Evolutionary conservation across 495 filamentous ascomycete species (phyloP), one percentile per base, ranked within the genome.

Genomic region (Aspergillus steynii): DNA sequence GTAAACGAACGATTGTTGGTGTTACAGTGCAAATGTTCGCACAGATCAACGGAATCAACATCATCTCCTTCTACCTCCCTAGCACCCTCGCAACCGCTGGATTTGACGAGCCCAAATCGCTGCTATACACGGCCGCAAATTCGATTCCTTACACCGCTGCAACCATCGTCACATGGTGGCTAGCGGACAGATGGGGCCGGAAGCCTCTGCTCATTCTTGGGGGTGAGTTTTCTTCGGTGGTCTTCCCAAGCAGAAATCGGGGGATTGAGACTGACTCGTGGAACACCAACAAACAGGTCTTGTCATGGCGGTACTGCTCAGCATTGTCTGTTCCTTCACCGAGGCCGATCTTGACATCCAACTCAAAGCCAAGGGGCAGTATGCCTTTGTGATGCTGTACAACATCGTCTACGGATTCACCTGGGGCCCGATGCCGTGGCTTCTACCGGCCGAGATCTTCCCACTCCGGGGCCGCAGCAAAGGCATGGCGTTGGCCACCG

Each of bases 341-440:
- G 50, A 71, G 60, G 64, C 67, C 12, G 29, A 63, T 25, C 28
- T 69, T 10, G 47, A 56, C 10, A 55, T 69, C 34, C 58, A 63
- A n/a, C 53, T 46, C 42, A 64, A 64, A 56, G 66, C 68, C 9
- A 64, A 71, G 29, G 68, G 68, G 29, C 64, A 69, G 54, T 71
- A 71, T 53, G 68, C 74, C 27, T 82, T 82, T 62, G 70, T 80
- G 25, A 76, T 80, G 49, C 63, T 80, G 25, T 72, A 65, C 61
- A 69, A 68, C 47, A 64, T 64, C 37, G 69, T 72, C 6, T 74
- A 72, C 64, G 71, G 68, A 3, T 69, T 70, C 32, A 72, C 71
- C 28, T 91, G 89, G 89, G 89, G 88, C 34, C 90, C 90, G 3
- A 85, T 91, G 56, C 79, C 89, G 10, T 92, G 89, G 88, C 80